Conservation (phyloP, 208 protist species). For the Angomonas ambiguus region DNA sequence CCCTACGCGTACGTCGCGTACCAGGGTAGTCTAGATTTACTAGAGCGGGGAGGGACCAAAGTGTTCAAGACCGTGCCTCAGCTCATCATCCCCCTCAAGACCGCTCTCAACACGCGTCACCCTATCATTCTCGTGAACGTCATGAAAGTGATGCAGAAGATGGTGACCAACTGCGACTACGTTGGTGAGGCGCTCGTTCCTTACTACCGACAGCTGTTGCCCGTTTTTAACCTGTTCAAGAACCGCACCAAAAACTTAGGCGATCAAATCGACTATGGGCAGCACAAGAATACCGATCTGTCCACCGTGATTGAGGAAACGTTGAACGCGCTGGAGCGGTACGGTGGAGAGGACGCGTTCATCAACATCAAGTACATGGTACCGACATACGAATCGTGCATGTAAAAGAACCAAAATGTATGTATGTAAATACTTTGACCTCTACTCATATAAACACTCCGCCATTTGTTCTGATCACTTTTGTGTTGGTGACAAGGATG, state of each 20-base stretch:
- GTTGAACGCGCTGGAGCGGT: conserved; percentile 91
- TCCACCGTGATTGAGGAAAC: conserved; percentile 97
- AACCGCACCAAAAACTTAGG: conserved; percentile 82
- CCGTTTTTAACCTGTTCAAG: conserved; percentile 98
- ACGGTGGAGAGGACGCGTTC: conserved; percentile 92
- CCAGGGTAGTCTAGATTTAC: conserved; percentile 92
- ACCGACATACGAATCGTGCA: conserved; percentile 89
- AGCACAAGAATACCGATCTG: conserved; percentile 91
- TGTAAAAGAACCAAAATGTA: conserved; percentile 63
- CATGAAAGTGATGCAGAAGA: conserved; percentile 94
- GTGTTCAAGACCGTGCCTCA: conserved; percentile 98
- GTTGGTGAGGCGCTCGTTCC: conserved; percentile 97
- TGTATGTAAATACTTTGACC: conserved; percentile 44
- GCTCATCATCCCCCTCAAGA: conserved; percentile 98
- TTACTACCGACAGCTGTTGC: conserved; percentile 99
- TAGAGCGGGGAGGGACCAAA: conserved; percentile 92
- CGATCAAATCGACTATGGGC: conserved; percentile 95
- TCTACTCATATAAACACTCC: background rate
- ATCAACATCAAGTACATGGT: conserved; percentile 97
- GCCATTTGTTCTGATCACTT: conserved; percentile 35
- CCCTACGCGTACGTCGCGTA: conserved; percentile 95
- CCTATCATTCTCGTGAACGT: conserved; percentile 92
- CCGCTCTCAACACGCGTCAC: conserved; percentile 97
- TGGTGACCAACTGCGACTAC: conserved; percentile 93
- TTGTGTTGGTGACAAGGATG: background rate